These are phyloP conservation scores for Arthrobotrys sphaeroides DNA, from an alignment of 2,329 filamentous ascomycete species.

Conservation along the genomic window DNA sequence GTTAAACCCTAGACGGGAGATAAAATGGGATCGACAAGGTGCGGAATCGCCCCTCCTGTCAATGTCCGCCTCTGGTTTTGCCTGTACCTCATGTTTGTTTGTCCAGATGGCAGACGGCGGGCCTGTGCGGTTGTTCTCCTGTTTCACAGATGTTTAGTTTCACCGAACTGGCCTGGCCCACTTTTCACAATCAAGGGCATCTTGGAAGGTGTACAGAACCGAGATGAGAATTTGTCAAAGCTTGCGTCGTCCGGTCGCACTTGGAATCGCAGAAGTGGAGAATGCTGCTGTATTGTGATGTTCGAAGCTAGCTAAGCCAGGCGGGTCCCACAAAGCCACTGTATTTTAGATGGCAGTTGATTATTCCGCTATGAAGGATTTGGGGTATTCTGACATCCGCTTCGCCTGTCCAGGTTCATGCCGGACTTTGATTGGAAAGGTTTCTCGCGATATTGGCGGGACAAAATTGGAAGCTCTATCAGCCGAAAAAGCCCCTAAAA, in stretches of 20 bases:
- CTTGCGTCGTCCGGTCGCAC: constrained; percentile 14
- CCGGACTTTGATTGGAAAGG: constrained; percentile 1
- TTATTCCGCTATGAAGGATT: constrained; percentile 13
- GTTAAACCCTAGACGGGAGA: constrained; percentile 49
- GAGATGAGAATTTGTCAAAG: constrained; percentile 46
- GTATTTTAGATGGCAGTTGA: constrained; percentile 4
- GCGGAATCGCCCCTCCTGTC: constrained; percentile 47
- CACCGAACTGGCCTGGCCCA: constrained; percentile 27
- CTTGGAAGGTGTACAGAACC: constrained; percentile 7
- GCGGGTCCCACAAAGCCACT: constrained; percentile 30
- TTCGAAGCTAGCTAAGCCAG: neutral
- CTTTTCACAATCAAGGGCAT: neutral
- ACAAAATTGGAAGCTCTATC: constrained; percentile 45
- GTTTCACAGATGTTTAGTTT: constrained; percentile 54
- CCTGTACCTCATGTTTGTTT: constrained; percentile 26
- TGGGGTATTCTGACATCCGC: constrained; percentile 18
- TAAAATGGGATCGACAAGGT: constrained; percentile 51
- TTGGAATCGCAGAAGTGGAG: neutral
- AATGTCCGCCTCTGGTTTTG: constrained; percentile 40
- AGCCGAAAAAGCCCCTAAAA: constrained; percentile 30
- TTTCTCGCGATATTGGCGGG: constrained; percentile 28
- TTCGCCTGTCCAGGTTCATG: constrained; percentile 27
- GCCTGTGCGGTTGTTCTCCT: constrained; percentile 49
- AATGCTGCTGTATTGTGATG: neutral
- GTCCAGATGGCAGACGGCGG: constrained; percentile 17